A percentile compares a stretch with the other conserved stretches of the same genome.
Conservation (phyloP, 352 stramenopile genomes). For the Pythium aquatile region DNA sequence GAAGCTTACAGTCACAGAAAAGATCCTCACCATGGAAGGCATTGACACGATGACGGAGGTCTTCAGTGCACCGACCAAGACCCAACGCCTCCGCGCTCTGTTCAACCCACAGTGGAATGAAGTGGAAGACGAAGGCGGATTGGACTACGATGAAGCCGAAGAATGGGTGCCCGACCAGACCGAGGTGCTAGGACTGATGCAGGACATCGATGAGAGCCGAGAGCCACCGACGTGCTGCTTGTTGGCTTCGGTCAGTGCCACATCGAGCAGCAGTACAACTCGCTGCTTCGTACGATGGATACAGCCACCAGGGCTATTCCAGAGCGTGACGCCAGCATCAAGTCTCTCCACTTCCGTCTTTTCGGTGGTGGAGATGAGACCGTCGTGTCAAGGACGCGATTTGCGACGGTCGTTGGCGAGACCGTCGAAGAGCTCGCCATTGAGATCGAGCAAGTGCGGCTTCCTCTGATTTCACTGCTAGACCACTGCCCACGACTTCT, state of each 20-base stretch:
- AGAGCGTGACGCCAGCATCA: background rate
- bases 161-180: background rate
- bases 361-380: conserved; percentile 13
- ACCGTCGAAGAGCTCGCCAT: conserved; percentile 15
- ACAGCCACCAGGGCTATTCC: background rate
- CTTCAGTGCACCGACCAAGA: background rate
- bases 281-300: conserved; percentile 1
- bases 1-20: conserved; percentile 12
- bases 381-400: conserved; percentile 1
- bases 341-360: conserved; percentile 4
- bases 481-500: conserved; percentile 11
- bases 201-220: background rate
- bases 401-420: conserved; percentile 2
- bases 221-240: conserved; percentile 12
- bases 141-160: conserved; percentile 1
- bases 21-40: conserved; percentile 7
- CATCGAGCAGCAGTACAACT: conserved; percentile 6
- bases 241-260: conserved; percentile 16
- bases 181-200: conserved; percentile 15
- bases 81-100: background rate
- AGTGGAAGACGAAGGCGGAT: conserved; percentile 4
- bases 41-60: conserved; percentile 10
- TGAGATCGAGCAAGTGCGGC: background rate
- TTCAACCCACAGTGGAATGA: conserved; percentile 4
- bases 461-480: conserved; percentile 5